phyloP scores from a whole-genome alignment of 2,329 filamentous ascomycete species.

The Colletotrichum musicola region DNA sequence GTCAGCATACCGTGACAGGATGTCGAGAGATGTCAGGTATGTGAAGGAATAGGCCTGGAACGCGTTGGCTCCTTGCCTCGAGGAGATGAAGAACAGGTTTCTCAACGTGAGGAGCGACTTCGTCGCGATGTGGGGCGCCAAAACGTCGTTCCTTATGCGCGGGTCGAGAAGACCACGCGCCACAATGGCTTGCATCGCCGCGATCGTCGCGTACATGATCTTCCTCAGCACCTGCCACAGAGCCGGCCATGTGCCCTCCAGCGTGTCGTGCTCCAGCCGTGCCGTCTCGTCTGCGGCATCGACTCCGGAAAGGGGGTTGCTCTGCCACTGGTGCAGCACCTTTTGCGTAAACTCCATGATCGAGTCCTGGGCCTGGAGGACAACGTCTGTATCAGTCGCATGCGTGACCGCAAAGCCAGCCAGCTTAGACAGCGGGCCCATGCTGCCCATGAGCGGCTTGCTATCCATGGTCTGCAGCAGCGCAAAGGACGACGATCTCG shows the following conservation, averaged over 20 bases:
- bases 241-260: constrained; percentile 74
- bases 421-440: constrained; percentile 76
- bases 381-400: constrained; percentile 56
- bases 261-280: constrained; percentile 74
- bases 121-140: constrained; percentile 74
- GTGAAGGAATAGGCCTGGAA: constrained; percentile 91
- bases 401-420: constrained; percentile 74
- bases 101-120: constrained; percentile 81
- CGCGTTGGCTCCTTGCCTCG: constrained; percentile 76
- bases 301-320: constrained; percentile 79
- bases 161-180: constrained; percentile 71
- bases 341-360: constrained; percentile 75
- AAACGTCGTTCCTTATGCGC: constrained; percentile 55
- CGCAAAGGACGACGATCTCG: constrained; percentile 69
- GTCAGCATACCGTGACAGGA: constrained; percentile 77
- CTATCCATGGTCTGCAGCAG: constrained; percentile 70
- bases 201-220: constrained; percentile 80
- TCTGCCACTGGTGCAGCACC: constrained; percentile 79
- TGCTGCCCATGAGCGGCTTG: constrained; percentile 72
- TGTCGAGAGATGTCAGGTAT: constrained; percentile 85
- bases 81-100: constrained; percentile 85
- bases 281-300: constrained; percentile 75
- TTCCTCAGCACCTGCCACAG: constrained; percentile 83
- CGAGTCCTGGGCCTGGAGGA: constrained; percentile 69
- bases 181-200: constrained; percentile 80